Evolutionary conservation across 2,329 filamentous ascomycete species (phyloP), one percentile per base, ranked within the genome.

Genomic region (Cercospora brassicicola): DNA sequence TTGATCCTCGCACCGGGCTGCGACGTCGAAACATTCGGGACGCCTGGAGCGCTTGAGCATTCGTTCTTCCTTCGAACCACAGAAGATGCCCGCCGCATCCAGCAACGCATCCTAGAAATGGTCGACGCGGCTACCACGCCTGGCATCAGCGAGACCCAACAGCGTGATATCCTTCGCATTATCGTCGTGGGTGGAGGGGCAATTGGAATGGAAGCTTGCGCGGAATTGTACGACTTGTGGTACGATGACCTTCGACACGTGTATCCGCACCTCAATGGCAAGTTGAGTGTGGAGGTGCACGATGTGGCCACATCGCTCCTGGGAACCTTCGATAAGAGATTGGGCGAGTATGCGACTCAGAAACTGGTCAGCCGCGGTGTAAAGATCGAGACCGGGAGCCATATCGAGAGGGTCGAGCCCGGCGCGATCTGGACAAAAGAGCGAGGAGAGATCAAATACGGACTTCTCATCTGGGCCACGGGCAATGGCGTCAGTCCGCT

Each of bases 141-240:
- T 0, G 69, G 69, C n/a, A 59, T 77, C 2, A 71, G 68, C 0
- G 73, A 76, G 1, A 69, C 73, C 13, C 70, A 75, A 57, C 78
- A 77, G 62, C 73, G 72, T 23, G 78, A 77, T 13, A 76, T 78
- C 7, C 76, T 80, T 13, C 78, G 77, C 62, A 78, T 82, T 56
- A 74, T 77, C 33, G 77, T 82, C 53, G 79, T 83, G 1, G 81
- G 81, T 28, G 81, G 81, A 28, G 81, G 81, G 13, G 76, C 81
- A 0, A 81, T 79, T 9, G 81, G 81, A 10, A 79, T 82, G 55
- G 81, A 82, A 68, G 74, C 81, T 1, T 79, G 82, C 0, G 81
- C 81, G 5, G 82, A 83, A 68, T 72, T 83, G 1, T 80, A 77
- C 68, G 82, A 83, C 65, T 75, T 83, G 2, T 80, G 78, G 71